A percentile compares a stretch with the other conserved stretches of the same genome.
phyloP scores from a whole-genome alignment of 2,329 filamentous ascomycete species.

The Fusarium sacchari region DNA sequence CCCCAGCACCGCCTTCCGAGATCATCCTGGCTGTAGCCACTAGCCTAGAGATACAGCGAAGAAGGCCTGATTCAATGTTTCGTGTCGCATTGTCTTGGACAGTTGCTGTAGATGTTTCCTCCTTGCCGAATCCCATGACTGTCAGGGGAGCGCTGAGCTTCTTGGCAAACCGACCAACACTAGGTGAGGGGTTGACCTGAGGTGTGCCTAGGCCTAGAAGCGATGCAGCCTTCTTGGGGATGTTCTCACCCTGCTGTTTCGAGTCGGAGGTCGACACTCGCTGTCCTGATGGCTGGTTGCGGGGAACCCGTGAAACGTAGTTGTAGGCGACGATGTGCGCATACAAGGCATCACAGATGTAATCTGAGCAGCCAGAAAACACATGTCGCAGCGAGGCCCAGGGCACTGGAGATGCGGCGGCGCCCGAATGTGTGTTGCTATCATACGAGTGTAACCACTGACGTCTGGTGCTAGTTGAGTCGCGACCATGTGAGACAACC shows the following conservation, averaged over 20 bases:
- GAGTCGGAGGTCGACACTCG: conserved; percentile 23
- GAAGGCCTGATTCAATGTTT: conserved; percentile 60
- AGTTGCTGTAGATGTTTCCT: conserved; percentile 40
- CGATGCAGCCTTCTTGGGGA: conserved; percentile 63
- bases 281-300: conserved; percentile 32
- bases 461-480: conserved; percentile 24
- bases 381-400: conserved; percentile 62
- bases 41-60: conserved; percentile 61
- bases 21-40: conserved; percentile 59
- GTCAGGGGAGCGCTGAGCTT: conserved; percentile 43
- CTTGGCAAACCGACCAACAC: conserved; percentile 39
- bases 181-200: conserved; percentile 27
- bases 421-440: conserved; percentile 15
- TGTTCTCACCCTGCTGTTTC: conserved; percentile 47
- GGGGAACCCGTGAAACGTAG: conserved; percentile 57
- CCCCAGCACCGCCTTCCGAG: conserved; percentile 43
- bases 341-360: conserved; percentile 68
- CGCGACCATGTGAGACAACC: conserved; percentile 46
- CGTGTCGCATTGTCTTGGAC: conserved; percentile 50
- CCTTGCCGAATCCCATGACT: conserved; percentile 40
- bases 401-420: conserved; percentile 43
- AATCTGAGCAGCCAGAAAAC: conserved; percentile 63
- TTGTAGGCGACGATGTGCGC: conserved; percentile 69
- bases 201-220: conserved; percentile 58
- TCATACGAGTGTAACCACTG: conserved; percentile 29